These are phyloP conservation scores for Neonectria punicea DNA, from an alignment of 2,329 filamentous ascomycete genomes.

Conservation along the genomic window DNA sequence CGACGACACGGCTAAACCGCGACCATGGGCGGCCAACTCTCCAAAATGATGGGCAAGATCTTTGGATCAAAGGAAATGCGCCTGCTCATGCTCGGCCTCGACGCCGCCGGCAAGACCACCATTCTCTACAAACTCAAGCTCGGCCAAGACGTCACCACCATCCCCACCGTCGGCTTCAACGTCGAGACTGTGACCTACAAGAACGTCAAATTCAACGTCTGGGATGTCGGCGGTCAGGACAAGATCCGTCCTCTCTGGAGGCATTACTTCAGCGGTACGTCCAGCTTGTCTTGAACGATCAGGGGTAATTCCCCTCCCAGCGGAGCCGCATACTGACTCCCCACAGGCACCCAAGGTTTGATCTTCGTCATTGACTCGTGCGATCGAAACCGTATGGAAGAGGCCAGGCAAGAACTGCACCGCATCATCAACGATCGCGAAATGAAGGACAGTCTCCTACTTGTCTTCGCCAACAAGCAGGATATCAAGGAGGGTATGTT, in stretches of 20 bases:
- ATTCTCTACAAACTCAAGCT: slow-evolving; percentile 99
- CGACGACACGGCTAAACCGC: slow-evolving; percentile 23
- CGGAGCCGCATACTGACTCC: slow-evolving; percentile 20
- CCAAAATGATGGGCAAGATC: slow-evolving; percentile 98
- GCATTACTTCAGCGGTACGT: slow-evolving; percentile 87
- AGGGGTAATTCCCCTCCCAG: background rate
- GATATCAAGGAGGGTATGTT: slow-evolving; percentile 83
- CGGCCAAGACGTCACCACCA: slow-evolving; percentile 97
- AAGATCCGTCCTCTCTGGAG: slow-evolving; percentile 98
- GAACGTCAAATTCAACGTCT: slow-evolving; percentile 99
- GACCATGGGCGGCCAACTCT: slow-evolving; percentile 91
- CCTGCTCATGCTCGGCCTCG: slow-evolving; percentile 96
- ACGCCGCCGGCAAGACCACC: slow-evolving; percentile 98
- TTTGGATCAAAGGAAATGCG: slow-evolving; percentile 99
- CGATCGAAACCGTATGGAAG: slow-evolving; percentile 89
- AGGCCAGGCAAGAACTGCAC: slow-evolving; percentile 92
- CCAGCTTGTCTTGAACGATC: no score
- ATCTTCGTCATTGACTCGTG: slow-evolving; percentile 99
- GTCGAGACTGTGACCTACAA: slow-evolving; percentile 99
- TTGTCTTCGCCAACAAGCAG: slow-evolving; percentile 99
- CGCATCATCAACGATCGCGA: slow-evolving; percentile 98
- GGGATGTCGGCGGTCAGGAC: slow-evolving; percentile 98
- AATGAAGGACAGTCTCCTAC: slow-evolving; percentile 92
- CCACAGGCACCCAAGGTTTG: slow-evolving; percentile 88
- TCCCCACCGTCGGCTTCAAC: slow-evolving; percentile 98